Conservation (phyloP, 768 basidiomycete genomes). For the Lactifluus piperatus region DNA sequence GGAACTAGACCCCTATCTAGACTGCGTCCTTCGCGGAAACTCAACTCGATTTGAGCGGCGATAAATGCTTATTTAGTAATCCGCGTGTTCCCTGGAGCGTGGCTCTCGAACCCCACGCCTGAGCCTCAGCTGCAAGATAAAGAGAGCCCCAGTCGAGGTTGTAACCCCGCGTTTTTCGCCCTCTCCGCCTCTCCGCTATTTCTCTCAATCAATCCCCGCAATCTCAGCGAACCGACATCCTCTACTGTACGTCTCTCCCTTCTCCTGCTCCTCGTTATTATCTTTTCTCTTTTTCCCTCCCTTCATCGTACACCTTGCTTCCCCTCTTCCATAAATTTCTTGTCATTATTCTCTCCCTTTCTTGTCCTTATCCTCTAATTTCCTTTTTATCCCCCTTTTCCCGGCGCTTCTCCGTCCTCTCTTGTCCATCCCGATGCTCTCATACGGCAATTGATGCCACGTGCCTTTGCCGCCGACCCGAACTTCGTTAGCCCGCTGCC, state of each 20-base stretch:
- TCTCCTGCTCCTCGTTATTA: neutral
- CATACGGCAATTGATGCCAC: slow-evolving; percentile 15
- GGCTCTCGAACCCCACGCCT: neutral
- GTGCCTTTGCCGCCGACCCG: slow-evolving; percentile 13
- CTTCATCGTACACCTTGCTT: neutral
- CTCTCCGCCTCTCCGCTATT: slow-evolving; percentile 21
- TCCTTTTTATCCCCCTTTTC: too few species aligned
- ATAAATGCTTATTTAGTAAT: neutral
- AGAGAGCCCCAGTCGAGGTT: slow-evolving; percentile 18
- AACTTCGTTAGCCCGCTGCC: slow-evolving; percentile 15
- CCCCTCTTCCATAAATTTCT: neutral
- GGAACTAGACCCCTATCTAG: slow-evolving; percentile 3
- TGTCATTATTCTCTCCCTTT: neutral
- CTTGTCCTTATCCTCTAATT: too few species aligned
- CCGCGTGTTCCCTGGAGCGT: neutral
- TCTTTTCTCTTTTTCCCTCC: neutral
- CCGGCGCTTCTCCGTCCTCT: slow-evolving; percentile 14
- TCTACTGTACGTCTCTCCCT: slow-evolving; percentile 15
- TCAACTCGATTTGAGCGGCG: slow-evolving; percentile 5
- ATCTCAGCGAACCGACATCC: slow-evolving; percentile 20
- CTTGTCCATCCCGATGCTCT: neutral
- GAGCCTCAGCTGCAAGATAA: slow-evolving; percentile 12
- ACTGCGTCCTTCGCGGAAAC: slow-evolving; percentile 1
- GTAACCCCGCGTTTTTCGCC: slow-evolving; percentile 20
- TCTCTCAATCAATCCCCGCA: slow-evolving; percentile 18